phyloP scores from a whole-genome alignment of 2,329 filamentous ascomycete genomes.

The Aspergillus fischeri region DNA sequence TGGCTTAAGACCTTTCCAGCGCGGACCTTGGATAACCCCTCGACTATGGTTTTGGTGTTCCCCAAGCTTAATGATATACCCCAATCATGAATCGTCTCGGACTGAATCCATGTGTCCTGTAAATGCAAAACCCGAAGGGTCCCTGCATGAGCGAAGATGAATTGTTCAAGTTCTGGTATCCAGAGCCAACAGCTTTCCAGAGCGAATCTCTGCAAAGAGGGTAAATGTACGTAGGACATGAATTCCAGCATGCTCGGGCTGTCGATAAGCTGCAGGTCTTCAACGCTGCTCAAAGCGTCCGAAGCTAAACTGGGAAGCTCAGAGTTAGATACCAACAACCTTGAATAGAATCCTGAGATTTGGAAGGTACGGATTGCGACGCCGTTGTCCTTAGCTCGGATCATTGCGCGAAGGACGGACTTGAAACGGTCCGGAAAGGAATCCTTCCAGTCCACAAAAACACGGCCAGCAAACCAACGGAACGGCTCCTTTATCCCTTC shows the following conservation, averaged over 20 bases:
- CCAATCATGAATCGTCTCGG: not conserved
- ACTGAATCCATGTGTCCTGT: conserved; percentile 3
- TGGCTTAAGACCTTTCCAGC: too few relatives aligned
- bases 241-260: conserved; percentile 8
- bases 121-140: conserved; percentile 4
- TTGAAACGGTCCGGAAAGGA: not conserved
- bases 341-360: conserved; percentile 5
- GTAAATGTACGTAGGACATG: conserved; percentile 1
- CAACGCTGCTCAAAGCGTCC: not conserved
- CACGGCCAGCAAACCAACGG: conserved; percentile 2
- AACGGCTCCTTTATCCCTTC: conserved; percentile 1
- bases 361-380: conserved; percentile 1
- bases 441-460: conserved; percentile 2
- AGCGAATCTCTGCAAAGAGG: conserved; percentile 3
- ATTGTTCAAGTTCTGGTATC: conserved; percentile 2
- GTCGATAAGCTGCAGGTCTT: conserved; percentile 3
- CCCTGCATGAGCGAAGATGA: conserved; percentile 1
- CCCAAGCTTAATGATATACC: too few relatives aligned
- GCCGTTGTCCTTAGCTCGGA: not conserved
- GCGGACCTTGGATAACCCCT: too few relatives aligned
- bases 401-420: not conserved
- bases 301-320: not conserved
- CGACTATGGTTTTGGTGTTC: too few relatives aligned
- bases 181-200: conserved; percentile 9
- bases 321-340: not conserved